phyloP scores from a whole-genome alignment of 192 early-diverging fungal species.

The Glomus cerebriforme region DNA sequence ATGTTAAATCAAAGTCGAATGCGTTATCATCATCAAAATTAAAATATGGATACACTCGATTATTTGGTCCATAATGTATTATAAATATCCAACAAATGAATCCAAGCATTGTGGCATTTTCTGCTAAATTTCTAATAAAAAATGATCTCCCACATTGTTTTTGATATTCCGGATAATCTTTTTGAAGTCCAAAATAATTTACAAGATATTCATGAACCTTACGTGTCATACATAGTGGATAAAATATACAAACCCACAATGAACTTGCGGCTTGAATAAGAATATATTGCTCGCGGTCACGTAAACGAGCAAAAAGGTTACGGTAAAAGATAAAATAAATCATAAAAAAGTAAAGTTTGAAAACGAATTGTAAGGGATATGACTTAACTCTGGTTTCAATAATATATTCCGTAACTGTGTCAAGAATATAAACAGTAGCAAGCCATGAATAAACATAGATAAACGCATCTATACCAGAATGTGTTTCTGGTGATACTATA shows the following conservation, averaged over 20 bases:
- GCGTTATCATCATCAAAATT: conserved; percentile 58
- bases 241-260: conserved; percentile 75
- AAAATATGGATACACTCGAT: conserved; percentile 68
- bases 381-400: conserved; percentile 62
- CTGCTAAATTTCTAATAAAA: conserved; percentile 73
- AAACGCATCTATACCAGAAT: conserved; percentile 60
- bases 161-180: conserved; percentile 66
- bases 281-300: conserved; percentile 66
- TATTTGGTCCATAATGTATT: conserved; percentile 72
- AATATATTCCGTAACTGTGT: conserved; percentile 66
- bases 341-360: conserved; percentile 78
- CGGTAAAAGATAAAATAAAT: conserved; percentile 83
- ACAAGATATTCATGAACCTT: conserved; percentile 54
- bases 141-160: conserved; percentile 69
- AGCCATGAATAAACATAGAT: conserved; percentile 78
- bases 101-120: conserved; percentile 77
- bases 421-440: conserved; percentile 68
- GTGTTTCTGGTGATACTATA: conserved; percentile 53
- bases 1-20: conserved; percentile 59
- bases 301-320: conserved; percentile 72
- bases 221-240: conserved; percentile 70
- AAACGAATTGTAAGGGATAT: conserved; percentile 68
- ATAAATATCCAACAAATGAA: conserved; percentile 72
- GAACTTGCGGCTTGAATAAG: conserved; percentile 68
- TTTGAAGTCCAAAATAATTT: conserved; percentile 57